Conservation (phyloP, 2,329 filamentous ascomycete species). For the Beauveria australis region DNA sequence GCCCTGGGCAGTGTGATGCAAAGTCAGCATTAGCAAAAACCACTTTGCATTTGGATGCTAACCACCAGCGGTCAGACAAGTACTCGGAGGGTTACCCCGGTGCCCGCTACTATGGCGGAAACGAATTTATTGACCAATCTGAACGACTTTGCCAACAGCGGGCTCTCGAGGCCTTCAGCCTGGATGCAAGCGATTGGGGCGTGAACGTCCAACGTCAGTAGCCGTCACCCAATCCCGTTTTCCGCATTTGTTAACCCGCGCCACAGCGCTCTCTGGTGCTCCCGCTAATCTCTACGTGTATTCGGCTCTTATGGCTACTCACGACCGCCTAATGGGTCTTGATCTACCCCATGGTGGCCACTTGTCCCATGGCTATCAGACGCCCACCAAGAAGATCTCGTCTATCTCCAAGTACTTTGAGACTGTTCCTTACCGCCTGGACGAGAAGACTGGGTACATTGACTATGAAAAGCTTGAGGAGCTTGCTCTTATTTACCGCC, state of each 20-base stretch:
- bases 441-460: slow-evolving; percentile 85
- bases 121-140: slow-evolving; percentile 88
- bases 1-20: slow-evolving; percentile 92
- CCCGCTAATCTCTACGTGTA: slow-evolving; percentile 85
- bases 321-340: slow-evolving; percentile 94
- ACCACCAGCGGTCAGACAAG: slow-evolving; percentile 57
- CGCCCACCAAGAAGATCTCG: slow-evolving; percentile 89
- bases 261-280: slow-evolving; percentile 65
- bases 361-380: slow-evolving; percentile 95
- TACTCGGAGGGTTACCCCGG: slow-evolving; percentile 98
- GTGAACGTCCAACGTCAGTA: slow-evolving; percentile 86
- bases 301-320: slow-evolving; percentile 82
- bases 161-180: slow-evolving; percentile 77
- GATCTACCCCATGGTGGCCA: slow-evolving; percentile 96
- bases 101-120: slow-evolving; percentile 92
- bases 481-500: slow-evolving; percentile 79
- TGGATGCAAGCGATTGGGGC: slow-evolving; percentile 83
- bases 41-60: slow-evolving; percentile 17
- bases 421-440: slow-evolving; percentile 87
- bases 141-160: slow-evolving; percentile 86
- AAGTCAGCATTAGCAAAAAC: slow-evolving; percentile 44
- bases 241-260: background rate
- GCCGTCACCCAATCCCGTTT: background rate
- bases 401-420: slow-evolving; percentile 98
- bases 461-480: slow-evolving; percentile 91